phyloP scores from a whole-genome alignment of 1,284 basidiomycete species.

The Pascua guehoae region DNA sequence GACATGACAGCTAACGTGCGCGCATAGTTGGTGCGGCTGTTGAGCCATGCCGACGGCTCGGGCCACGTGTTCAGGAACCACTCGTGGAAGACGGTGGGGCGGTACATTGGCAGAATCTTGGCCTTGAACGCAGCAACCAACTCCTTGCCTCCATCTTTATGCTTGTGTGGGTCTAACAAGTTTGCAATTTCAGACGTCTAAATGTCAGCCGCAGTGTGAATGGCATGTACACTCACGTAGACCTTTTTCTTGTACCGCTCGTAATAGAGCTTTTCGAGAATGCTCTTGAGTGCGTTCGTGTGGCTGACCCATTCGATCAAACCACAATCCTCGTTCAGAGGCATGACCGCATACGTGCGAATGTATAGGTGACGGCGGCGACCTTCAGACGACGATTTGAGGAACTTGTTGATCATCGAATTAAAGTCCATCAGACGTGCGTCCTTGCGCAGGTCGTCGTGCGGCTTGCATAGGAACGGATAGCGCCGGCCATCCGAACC shows the following conservation, averaged over 20 bases:
- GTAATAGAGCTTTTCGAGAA: conserved; percentile 69
- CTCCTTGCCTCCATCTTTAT: conserved; percentile 2
- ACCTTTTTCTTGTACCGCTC: conserved; percentile 58
- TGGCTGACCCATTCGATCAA: conserved; percentile 99
- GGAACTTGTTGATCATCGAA: conserved; percentile 93
- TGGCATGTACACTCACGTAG: conserved; percentile 53
- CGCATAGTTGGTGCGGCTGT: conserved; percentile 78
- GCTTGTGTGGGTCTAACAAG: conserved; percentile 56
- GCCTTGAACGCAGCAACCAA: conserved; percentile 53
- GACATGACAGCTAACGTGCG: conserved; percentile 96
- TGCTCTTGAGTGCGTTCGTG: conserved; percentile 77
- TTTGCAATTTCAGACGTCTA: conserved; percentile 30
- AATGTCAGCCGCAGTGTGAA: no score
- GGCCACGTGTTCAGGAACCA: conserved; percentile 98
- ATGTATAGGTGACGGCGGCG: conserved; percentile 83
- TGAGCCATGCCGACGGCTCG: conserved; percentile 91
- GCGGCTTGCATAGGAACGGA: conserved; percentile 94
- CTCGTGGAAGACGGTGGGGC: conserved; percentile 82
- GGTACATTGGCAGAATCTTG: conserved; percentile 64
- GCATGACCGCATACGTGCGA: conserved; percentile 92
- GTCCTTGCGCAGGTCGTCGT: conserved; percentile 96
- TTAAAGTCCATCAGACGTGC: conserved; percentile 98
- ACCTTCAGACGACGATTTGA: conserved; percentile 91
- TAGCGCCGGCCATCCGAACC: conserved; percentile 82
- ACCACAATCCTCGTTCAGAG: conserved; percentile 94